Evolutionary conservation across 345 rosid genomes (phyloP).

Genomic region (Hibiscus trionum): DNA sequence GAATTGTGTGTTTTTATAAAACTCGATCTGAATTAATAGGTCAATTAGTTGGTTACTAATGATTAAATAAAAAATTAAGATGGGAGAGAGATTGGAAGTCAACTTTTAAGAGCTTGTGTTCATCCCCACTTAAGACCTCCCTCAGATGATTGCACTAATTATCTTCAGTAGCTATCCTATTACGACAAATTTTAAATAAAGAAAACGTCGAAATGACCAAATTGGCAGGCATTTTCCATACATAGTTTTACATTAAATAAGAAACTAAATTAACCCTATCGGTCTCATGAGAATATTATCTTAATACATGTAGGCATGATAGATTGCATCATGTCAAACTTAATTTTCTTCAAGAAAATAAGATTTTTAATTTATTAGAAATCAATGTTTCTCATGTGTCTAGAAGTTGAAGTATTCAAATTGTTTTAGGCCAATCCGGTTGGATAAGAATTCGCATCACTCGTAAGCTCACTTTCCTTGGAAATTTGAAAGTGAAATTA

Average conservation of each 20-base stretch:
- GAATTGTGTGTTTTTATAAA: too few species aligned
- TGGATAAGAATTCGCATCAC: too few species aligned
- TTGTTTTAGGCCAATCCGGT: too few species aligned
- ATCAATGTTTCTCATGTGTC: conserved; percentile 2
- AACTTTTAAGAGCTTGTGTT: conserved; percentile 25
- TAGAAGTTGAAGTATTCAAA: neutral
- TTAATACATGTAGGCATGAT: neutral
- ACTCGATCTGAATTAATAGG: too few species aligned
- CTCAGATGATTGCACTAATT: conserved; percentile 25
- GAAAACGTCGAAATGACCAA: too few species aligned
- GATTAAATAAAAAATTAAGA: too few species aligned
- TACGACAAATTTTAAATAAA: conserved; percentile 1
- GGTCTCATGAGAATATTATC: neutral
- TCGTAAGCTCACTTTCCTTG: too few species aligned
- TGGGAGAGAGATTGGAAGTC: conserved; percentile 29
- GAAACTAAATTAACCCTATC: too few species aligned
- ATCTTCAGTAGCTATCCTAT: neutral
- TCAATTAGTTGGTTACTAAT: too few species aligned
- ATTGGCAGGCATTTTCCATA: too few species aligned
- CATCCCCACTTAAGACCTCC: conserved; percentile 59
- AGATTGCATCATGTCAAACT: conserved; percentile 3
- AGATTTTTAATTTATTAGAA: neutral
- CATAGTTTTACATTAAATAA: too few species aligned
- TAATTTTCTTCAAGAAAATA: neutral
- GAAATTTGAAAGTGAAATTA: too few species aligned